Evolutionary conservation across 208 protist species (phyloP), one percentile per base, ranked within the genome.

Genomic region (Trypanosoma platydactyli): DNA sequence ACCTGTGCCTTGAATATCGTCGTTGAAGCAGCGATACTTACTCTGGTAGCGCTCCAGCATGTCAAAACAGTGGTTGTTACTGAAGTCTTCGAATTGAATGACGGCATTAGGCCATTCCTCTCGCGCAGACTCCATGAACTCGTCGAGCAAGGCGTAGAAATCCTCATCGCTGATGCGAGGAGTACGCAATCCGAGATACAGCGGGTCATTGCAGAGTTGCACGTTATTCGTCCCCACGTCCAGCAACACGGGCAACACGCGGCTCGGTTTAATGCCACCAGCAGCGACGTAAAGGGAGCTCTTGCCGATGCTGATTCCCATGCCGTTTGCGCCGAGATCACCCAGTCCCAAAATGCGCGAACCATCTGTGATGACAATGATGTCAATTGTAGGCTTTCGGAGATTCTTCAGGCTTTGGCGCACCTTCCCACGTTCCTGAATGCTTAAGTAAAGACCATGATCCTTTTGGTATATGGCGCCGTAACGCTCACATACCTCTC

Each of bases 1-100:
- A 16, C 95, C 96, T 33, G 97, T 99, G 67, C 93, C 96, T 76
- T 98, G 97, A 68, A 99, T 98, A 77, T 99, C 97, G 61, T 99
- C 97, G 68, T 99, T 99, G 83, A 99, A 99, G 77, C 88, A 97
- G 35, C 86, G 76, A 41, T 88, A 80, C 60, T 87, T 75, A n/a
- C 92, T 71, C 29, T 84, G 70, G 76, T 98, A 98, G 27, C 79
- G 68, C 40, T 94, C 83, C 5, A 99, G 80, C 41, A 99, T 85
- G 12, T 84, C 76, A 64, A 97, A 98, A 56, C 86, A 92, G 73
- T 97, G 84, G 62, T 90, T 82, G 68, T 89, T 98, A 49, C 77
- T 82, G 70, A 99, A 98, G 73, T 99, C 97, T 76, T 98, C 97
- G 51, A 98, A 98, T 82, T 98, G 94, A 9, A 97, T 64, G n/a